Evolutionary conservation across 2,329 filamentous ascomycete species (phyloP), one percentile per base, ranked within the genome.

Genomic region (Pestalotiopsis sp.): DNA sequence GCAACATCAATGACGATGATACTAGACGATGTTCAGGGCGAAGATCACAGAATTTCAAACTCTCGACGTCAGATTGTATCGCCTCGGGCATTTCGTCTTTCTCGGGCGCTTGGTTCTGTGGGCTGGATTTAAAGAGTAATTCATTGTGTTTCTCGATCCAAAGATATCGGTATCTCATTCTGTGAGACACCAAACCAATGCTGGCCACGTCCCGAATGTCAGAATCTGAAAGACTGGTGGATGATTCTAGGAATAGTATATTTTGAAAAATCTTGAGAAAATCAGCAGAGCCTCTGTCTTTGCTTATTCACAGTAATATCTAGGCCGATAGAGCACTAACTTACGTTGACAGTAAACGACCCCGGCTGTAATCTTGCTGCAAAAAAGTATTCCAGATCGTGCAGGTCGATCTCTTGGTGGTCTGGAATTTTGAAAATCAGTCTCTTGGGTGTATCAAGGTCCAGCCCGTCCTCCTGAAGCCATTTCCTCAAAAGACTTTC

Each of bases 241-340:
- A n/a, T 17, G 45, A 20, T 52, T 52, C 14, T 3, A 52, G n/a
- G 1, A 52, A n/a, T n/a, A 52, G 45, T 9, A 52, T 3, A 52
- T 52, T 14, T n/a, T 52, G 14, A 7, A 52, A 20, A 20, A 52
- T 52, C 45, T 52, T n/a, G 3, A 20, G 45, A 20, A 2, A n/a
- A 4, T 52, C 17, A 52, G 7, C 4, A 20, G 17, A 17, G 45
- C 13, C 17, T 45, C 41, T 45, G 1, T n/a, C 20, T 9, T 52
- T 52, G 4, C 20, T 20, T n/a, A n/a, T 52, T n/a, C 4, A 20
- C n/a, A 20, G n/a, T 17, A 17, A 45, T 13, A 14, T 52, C 0
- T 20, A 4, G 0, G 17, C 17, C 4, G 3, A n/a, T 3, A 20
- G 7, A 6, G 17, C 1, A 1, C 1, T 9, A 9, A 20, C 45